These are phyloP conservation scores for Talaromyces verruculosus DNA, from an alignment of 2,329 filamentous ascomycete genomes.

Conservation along the genomic window DNA sequence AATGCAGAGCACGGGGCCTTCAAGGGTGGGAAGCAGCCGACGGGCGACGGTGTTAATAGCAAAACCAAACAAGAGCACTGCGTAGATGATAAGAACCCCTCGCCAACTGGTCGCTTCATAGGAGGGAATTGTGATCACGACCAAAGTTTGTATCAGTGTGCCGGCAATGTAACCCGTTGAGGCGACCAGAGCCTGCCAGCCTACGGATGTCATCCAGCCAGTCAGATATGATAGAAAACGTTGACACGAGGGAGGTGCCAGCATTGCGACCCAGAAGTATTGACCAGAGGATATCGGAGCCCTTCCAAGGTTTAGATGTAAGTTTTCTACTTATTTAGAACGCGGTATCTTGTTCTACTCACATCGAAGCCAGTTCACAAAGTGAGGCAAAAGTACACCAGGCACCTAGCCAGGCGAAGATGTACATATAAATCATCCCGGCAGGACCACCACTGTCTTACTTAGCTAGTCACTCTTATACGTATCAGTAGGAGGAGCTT, in stretches of 20 bases:
- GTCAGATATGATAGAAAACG: not conserved
- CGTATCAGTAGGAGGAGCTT: not conserved
- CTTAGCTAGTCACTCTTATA: not conserved
- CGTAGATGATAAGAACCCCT: not conserved
- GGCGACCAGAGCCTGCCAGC: not conserved
- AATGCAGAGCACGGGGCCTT: not conserved
- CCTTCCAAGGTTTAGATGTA: not conserved
- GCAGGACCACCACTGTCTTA: slow-evolving; percentile 7
- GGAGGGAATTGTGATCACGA: not conserved
- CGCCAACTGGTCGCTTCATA: not conserved
- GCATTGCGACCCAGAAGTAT: slow-evolving; percentile 8
- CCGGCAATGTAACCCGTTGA: not conserved
- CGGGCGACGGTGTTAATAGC: not conserved
- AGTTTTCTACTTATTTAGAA: too few relatives aligned
- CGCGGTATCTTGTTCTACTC: not conserved
- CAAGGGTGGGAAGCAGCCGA: slow-evolving; percentile 6
- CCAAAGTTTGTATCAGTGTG: not conserved
- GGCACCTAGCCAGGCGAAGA: slow-evolving; percentile 12
- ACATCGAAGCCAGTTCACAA: slow-evolving; percentile 10
- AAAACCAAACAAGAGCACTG: slow-evolving; percentile 2
- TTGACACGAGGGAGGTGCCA: slow-evolving; percentile 3
- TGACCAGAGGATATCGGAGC: not conserved
- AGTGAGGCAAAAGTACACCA: not conserved
- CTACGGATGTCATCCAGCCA: not conserved
- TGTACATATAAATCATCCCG: slow-evolving; percentile 8